Evolutionary conservation across 768 basidiomycete genomes (phyloP).

Genomic region (Boletus coccyginus): DNA sequence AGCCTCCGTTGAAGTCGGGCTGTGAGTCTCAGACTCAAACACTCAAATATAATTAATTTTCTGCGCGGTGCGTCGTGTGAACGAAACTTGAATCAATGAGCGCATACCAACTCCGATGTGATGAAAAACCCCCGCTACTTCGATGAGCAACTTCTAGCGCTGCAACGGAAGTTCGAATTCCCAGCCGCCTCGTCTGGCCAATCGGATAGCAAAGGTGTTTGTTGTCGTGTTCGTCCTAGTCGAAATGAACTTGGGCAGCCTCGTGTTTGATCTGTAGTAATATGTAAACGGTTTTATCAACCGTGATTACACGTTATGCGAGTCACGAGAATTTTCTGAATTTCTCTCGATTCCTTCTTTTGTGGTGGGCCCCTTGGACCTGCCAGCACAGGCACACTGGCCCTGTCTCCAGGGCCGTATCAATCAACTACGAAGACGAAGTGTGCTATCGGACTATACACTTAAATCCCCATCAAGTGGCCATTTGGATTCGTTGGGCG

Average conservation of each 20-base stretch:
- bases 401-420: not conserved
- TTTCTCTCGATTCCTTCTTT: not conserved
- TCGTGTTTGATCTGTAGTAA: constrained; percentile 18
- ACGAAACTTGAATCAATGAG: too few species aligned
- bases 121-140: constrained; percentile 1
- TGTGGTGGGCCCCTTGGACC: not conserved
- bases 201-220: not conserved
- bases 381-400: not conserved
- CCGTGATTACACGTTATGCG: not conserved
- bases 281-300: not conserved
- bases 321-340: not conserved
- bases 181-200: not conserved
- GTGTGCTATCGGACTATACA: not conserved
- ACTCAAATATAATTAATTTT: not conserved
- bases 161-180: not conserved
- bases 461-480: not conserved
- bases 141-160: not conserved
- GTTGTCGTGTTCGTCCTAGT: constrained; percentile 3
- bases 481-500: not conserved
- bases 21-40: not conserved
- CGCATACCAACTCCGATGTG: not conserved
- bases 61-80: not conserved
- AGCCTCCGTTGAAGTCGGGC: not conserved
- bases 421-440: not conserved
- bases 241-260: constrained; percentile 21